phyloP scores from a whole-genome alignment of 2,329 filamentous ascomycete genomes.

The Alternaria longipes region DNA sequence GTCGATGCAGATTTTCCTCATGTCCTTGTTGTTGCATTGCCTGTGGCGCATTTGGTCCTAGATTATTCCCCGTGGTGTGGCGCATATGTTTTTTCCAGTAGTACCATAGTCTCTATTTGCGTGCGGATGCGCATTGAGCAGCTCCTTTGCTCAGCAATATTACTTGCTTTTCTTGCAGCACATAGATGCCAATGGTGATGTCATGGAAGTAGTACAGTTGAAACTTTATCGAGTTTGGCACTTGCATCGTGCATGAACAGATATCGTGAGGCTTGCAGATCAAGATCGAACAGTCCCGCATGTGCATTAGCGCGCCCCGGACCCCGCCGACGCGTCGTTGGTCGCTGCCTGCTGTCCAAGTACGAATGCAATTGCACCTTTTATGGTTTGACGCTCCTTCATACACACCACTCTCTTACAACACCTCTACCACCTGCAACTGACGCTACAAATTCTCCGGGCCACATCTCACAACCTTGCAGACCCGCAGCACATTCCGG shows the following conservation, averaged over 20 bases:
- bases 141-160: conserved; percentile 3
- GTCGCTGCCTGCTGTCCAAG: conserved; percentile 16
- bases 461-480: not conserved
- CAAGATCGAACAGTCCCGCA: conserved; percentile 11
- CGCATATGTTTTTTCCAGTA: conserved; percentile 16
- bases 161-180: conserved; percentile 3
- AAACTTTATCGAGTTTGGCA: conserved; percentile 4
- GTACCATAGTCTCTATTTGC: not conserved
- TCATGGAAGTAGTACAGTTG: conserved; percentile 8
- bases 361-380: not conserved
- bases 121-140: conserved; percentile 10
- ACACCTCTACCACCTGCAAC: not conserved
- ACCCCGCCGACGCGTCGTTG: conserved; percentile 31
- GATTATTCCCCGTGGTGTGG: conserved; percentile 35
- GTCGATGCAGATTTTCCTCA: conserved; percentile 12
- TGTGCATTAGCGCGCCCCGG: conserved; percentile 29
- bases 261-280: conserved; percentile 23
- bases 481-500: not conserved
- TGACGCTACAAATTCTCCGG: not conserved
- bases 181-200: conserved; percentile 8
- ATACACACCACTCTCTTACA: not conserved
- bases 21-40: conserved; percentile 38
- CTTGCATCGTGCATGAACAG: conserved; percentile 14
- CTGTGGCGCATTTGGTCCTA: conserved; percentile 32
- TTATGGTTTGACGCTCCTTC: not conserved